phyloP scores from a whole-genome alignment of 108 stramenopile genomes.

The Stephanodiscus triporus region DNA sequence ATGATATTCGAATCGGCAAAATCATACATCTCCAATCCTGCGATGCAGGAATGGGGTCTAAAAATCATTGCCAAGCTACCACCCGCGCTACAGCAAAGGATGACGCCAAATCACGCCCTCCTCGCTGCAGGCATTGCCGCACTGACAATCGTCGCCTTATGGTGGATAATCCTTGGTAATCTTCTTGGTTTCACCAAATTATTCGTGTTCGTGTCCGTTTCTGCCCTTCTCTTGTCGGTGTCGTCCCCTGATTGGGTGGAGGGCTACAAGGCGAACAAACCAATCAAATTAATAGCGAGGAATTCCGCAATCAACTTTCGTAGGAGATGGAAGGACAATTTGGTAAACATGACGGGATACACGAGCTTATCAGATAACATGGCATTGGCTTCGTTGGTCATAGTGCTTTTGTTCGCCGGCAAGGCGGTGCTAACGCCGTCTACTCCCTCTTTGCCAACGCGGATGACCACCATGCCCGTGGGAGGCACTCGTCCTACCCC shows the following conservation, averaged over 20 bases:
- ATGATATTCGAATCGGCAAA: conserved; percentile 24
- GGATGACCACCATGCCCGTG: conserved; percentile 15
- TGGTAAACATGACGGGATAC: conserved; percentile 33
- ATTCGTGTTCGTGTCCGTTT: conserved; percentile 20
- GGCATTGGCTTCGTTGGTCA: conserved; percentile 30
- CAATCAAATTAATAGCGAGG: conserved; percentile 24
- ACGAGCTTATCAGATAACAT: conserved; percentile 35
- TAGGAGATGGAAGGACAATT: conserved; percentile 37
- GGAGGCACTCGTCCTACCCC: neutral
- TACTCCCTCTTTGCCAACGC: conserved; percentile 1
- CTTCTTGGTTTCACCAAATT: conserved; percentile 39
- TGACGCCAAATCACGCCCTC: conserved; percentile 27
- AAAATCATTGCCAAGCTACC: conserved; percentile 25
- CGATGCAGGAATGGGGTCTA: conserved; percentile 10
- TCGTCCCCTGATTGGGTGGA: conserved; percentile 44
- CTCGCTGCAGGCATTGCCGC: conserved; percentile 8
- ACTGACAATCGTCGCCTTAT: conserved; percentile 8
- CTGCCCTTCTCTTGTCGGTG: conserved; percentile 26
- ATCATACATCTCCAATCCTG: conserved; percentile 16
- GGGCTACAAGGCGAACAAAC: conserved; percentile 35
- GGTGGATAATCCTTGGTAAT: conserved; percentile 17
- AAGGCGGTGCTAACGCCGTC: conserved; percentile 33
- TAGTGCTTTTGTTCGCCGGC: conserved; percentile 28
- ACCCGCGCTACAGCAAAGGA: conserved; percentile 11
- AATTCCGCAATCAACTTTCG: conserved; percentile 25